phyloP scores from a whole-genome alignment of 1,284 basidiomycete genomes.

The Ustilago shanxiensis region DNA sequence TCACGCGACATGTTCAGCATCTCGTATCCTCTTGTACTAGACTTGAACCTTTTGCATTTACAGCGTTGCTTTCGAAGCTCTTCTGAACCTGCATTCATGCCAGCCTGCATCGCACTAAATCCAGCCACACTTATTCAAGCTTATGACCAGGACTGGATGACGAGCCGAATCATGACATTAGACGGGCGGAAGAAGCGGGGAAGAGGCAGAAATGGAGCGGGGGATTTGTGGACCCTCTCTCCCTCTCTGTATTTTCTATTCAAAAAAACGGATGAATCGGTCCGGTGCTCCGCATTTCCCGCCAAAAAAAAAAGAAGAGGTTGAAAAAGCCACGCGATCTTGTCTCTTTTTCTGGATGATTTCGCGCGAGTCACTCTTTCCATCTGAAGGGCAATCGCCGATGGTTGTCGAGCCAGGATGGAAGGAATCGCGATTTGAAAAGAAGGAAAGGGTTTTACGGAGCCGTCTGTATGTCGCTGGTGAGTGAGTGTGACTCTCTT shows the following conservation, averaged over 20 bases:
- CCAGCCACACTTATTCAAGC: not conserved
- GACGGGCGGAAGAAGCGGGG: not conserved
- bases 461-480: not conserved
- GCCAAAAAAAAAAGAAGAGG: not conserved
- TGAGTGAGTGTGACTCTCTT: not conserved
- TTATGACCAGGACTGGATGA: not conserved
- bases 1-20: too few species aligned
- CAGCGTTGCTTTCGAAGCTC: not conserved
- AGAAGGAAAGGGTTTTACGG: conserved; percentile 3
- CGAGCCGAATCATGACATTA: not conserved
- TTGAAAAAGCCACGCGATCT: conserved; percentile 5
- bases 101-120: not conserved
- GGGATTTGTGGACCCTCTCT: not conserved
- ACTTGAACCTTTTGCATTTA: too few species aligned
- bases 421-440: not conserved
- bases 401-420: not conserved
- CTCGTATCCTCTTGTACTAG: too few species aligned
- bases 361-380: not conserved
- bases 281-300: conserved; percentile 4
- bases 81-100: not conserved
- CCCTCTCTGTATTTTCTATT: not conserved
- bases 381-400: not conserved
- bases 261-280: not conserved
- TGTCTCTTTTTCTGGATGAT: not conserved
- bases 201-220: not conserved